Evolutionary conservation across 768 basidiomycete species (phyloP).

Genomic region (Mycena maculata): DNA sequence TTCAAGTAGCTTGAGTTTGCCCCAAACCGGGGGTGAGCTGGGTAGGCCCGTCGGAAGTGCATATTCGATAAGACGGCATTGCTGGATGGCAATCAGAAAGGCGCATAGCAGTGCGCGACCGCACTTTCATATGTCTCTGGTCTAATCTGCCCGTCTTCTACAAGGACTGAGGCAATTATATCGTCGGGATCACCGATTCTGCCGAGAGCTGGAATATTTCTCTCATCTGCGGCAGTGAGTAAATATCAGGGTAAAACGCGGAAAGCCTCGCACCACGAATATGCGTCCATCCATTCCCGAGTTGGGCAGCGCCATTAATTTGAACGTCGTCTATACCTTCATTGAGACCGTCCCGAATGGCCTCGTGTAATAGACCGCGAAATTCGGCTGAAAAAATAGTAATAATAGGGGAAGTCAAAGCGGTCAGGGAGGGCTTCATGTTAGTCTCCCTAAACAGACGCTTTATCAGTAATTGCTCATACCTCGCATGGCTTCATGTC

Average conservation of each 20-base stretch:
- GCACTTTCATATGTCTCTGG: conserved; percentile 73
- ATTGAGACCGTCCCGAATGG: conserved; percentile 62
- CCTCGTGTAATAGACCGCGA: conserved; percentile 67
- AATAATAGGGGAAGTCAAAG: too few species aligned
- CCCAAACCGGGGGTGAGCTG: conserved; percentile 77
- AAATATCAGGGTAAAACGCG: neutral
- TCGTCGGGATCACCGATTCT: conserved; percentile 88
- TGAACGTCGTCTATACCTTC: conserved; percentile 75
- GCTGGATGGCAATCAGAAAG: conserved; percentile 40
- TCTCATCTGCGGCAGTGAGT: conserved; percentile 63
- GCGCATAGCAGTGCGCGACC: neutral
- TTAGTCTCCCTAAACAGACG: too few species aligned
- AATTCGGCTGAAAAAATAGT: conserved; percentile 70
- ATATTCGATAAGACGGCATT: conserved; percentile 87
- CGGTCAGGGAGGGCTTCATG: too few species aligned
- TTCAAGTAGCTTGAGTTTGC: conserved; percentile 55
- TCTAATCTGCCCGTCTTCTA: conserved; percentile 77
- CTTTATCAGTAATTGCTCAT: too few species aligned
- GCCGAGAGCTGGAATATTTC: conserved; percentile 80
- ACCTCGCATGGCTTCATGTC: too few species aligned
- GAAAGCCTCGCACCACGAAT: conserved; percentile 62
- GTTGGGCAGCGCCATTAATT: conserved; percentile 71
- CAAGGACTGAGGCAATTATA: conserved; percentile 81
- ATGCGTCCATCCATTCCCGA: conserved; percentile 89
- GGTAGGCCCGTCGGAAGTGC: conserved; percentile 78